Base-by-base conservation (phyloP, 805 yeast genomes). In the baker's yeast (Saccharomyces cerevisiae) region DNA sequence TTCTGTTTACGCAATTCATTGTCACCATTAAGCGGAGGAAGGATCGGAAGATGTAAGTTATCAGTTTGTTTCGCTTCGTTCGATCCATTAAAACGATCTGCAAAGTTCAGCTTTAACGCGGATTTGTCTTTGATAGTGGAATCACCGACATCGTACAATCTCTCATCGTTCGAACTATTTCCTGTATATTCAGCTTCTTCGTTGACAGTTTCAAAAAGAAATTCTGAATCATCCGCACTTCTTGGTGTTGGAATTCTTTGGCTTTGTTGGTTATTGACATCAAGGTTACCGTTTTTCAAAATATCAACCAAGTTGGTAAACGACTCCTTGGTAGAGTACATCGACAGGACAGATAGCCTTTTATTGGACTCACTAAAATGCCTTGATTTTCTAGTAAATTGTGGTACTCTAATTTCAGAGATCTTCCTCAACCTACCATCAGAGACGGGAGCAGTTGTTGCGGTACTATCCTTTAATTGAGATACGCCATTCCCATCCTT, bases 291-390 rank as follows among this genome's bases (percentile, higher is more conserved):
- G 43, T 62, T 61, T 47, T 70, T 73, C 55, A 79, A 57, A 46
- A 74, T 72, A 21, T 74, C 71, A 21, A 78, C 79, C 62, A 85
- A 73, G 63, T 85, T 84, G 43, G 78, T 79, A 59, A 79, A 84
- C 0, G 89, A 83, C 48, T 78, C 80, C 57, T 79, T 82, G 2
- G 90, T 81, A 0, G 91, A 85, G 61, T 84, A 83, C 69, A 84
- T 73, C 0, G 90, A 84, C 46, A 86, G 68, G n/a, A 86, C 86
- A 31, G 89, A 83, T 52, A 84, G 72, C 64, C 94, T 78, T 69
- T 83, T 86, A 63, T 81, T 81, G 6, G 83, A 79, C 53, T 77
- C 76, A 41, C 85, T 77, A 64, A 83, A 83, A 53, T 80, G 75
- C 62, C 80, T 78, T 2, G 89, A 84, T 61, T 80, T 79, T 68